These are phyloP conservation scores for Jacaranda copaia DNA, from an alignment of 257 asterid species.

Conservation along the genomic window DNA sequence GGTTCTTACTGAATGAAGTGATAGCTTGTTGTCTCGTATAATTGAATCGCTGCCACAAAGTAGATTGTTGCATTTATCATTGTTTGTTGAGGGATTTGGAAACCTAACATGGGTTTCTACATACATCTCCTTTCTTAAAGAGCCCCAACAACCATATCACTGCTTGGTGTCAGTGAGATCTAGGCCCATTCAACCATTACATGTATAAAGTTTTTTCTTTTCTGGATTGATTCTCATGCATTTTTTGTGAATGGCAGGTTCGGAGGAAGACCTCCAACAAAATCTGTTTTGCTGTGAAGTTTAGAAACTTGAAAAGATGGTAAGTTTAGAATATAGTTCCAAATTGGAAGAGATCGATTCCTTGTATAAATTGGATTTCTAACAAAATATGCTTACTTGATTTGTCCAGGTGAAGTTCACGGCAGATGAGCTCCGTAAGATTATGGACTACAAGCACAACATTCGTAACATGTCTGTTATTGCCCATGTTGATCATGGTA, in stretches of 20 bases:
- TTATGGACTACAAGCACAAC: slow-evolving; percentile 39
- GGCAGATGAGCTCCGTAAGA: slow-evolving; percentile 44
- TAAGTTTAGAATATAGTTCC: slow-evolving; percentile 14
- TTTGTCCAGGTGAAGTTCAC: slow-evolving; percentile 46
- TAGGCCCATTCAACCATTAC: no score
- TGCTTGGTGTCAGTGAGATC: neutral
- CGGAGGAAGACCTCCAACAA: neutral
- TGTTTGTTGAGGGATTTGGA: neutral
- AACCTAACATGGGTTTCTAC: no score
- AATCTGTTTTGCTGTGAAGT: slow-evolving; percentile 10
- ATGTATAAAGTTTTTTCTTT: neutral
- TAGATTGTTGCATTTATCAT: neutral
- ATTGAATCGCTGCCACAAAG: neutral
- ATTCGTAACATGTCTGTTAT: slow-evolving; percentile 36
- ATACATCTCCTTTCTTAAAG: neutral
- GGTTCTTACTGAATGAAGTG: neutral
- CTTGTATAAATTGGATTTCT: neutral
- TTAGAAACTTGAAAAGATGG: slow-evolving; percentile 35
- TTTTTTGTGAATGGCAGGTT: slow-evolving; percentile 24
- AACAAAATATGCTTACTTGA: neutral
- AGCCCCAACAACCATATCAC: neutral
- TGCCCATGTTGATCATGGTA: slow-evolving; percentile 52
- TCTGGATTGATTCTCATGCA: neutral
- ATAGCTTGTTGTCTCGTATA: neutral
- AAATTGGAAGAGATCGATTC: neutral